Base-by-base conservation (phyloP, 2,329 filamentous ascomycete species). In the Juglanconis sp. region DNA sequence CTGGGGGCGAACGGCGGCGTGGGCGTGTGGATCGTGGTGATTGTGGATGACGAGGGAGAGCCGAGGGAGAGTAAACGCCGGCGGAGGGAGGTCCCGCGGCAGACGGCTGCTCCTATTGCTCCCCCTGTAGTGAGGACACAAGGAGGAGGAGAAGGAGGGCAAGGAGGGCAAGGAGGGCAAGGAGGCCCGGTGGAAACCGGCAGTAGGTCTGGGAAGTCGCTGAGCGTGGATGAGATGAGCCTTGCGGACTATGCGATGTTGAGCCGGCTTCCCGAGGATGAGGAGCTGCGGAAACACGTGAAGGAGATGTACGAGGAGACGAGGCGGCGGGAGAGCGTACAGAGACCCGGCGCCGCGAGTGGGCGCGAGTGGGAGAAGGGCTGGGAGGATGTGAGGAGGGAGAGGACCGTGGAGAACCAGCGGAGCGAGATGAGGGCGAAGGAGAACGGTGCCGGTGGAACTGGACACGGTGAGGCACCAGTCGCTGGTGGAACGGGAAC, bases 21-120 rank as follows among this genome's bases (percentile, higher is more conserved):
- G 0, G 90, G 90, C 15, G 88, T 91, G 0, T 92, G 89, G 89
- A 90, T 92, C 87, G 79, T 92, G 5, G 81, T 92, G 0, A 79
- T 92, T 13, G 84, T 91, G 3, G 87, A 91, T 63, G 86, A 87
- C 56, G 86, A 89, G 7, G 32, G 24, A 3, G 49, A 54, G 7
- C 15, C 4, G 42, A 17, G 38, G 5, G 15, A 6, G 15, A 13
- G 32, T 31, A 30, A 24, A 13, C 38, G 52, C 31, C 32, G 40
- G 31, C 31, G 44, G 44, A 24, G 38, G 61, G 31, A 36, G 11
- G 34, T 51, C 36, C 17, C 17, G 10, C 10, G 38, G 42, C n/a
- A 53, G 24, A 42, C 9, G 35, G 35, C 48, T 3, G 36, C 36
- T 24, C 35, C 46, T 30, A 31, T 40, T 10, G 35, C 51, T 30